Conservation (phyloP, 2,329 filamentous ascomycete species). For the Annulohypoxylon truncatum region DNA sequence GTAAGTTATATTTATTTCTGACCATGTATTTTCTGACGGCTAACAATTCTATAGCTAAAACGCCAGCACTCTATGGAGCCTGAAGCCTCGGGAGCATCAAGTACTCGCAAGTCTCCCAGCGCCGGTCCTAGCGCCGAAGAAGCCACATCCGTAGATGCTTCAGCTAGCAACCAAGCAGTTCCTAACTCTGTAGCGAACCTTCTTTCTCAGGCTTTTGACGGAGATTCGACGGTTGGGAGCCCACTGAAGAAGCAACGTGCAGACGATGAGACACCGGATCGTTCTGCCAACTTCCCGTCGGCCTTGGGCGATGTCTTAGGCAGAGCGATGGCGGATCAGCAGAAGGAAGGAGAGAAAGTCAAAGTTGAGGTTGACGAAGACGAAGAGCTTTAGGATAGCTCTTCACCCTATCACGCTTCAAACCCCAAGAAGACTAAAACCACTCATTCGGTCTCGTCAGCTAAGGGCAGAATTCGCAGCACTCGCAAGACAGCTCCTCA, state of each 20-base stretch:
- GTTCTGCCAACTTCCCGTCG: slow-evolving; percentile 52
- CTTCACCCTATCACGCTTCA: neutral
- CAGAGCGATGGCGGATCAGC: slow-evolving; percentile 46
- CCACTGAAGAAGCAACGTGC: slow-evolving; percentile 81
- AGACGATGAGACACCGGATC: slow-evolving; percentile 60
- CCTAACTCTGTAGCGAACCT: slow-evolving; percentile 52
- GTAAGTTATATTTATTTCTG: slow-evolving; percentile 60
- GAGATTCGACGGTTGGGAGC: slow-evolving; percentile 69
- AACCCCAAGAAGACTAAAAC: neutral
- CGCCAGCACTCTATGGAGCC: slow-evolving; percentile 81
- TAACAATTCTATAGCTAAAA: slow-evolving; percentile 72
- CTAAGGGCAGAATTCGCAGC: neutral
- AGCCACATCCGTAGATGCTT: slow-evolving; percentile 56
- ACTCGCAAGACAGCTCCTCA: neutral
- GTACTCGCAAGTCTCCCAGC: slow-evolving; percentile 60
- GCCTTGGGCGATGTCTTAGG: slow-evolving; percentile 57
- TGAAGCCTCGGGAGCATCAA: slow-evolving; percentile 58
- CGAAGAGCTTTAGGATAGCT: slow-evolving; percentile 46
- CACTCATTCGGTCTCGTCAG: neutral
- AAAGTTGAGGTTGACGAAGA: slow-evolving; percentile 45
- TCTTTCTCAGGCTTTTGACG: slow-evolving; percentile 58
- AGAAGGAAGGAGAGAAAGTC: slow-evolving; percentile 35
- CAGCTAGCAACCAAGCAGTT: slow-evolving; percentile 48
- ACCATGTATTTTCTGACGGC: neutral
- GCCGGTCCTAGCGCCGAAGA: slow-evolving; percentile 55